phyloP scores from a whole-genome alignment of 257 asterid species.

The Plantago elongata region DNA sequence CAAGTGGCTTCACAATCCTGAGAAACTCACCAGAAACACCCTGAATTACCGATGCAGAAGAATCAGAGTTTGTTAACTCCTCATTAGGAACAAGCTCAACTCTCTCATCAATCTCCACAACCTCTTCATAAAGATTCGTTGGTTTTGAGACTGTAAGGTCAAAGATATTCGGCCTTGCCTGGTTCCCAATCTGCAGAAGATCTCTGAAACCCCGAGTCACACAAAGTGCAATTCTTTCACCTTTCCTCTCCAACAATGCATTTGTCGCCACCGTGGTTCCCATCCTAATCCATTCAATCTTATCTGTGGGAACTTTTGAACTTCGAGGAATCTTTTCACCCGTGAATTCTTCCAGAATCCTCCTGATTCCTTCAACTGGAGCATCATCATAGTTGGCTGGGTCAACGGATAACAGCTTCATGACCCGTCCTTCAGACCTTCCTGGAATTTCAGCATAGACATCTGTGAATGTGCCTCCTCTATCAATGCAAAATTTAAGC shows the following conservation, averaged over 20 bases:
- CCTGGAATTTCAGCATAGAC: constrained; percentile 96
- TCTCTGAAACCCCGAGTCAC: constrained; percentile 85
- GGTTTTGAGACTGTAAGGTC: constrained; percentile 90
- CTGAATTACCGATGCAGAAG: constrained; percentile 42
- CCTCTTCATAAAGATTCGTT: constrained; percentile 86
- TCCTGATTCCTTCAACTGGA: constrained; percentile 93
- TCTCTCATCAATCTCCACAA: constrained; percentile 89
- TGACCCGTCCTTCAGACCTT: constrained; percentile 68
- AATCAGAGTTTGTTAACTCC: constrained; percentile 27
- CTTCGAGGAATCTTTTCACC: constrained; percentile 68
- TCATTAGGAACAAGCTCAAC: constrained; percentile 68
- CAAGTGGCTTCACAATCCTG: constrained; percentile 67
- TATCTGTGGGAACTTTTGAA: constrained; percentile 81
- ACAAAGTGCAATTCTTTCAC: constrained; percentile 88
- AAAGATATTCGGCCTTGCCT: constrained; percentile 87
- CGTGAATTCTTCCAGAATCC: constrained; percentile 80
- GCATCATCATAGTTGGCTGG: constrained; percentile 96
- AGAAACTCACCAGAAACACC: constrained; percentile 93
- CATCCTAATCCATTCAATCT: constrained; percentile 97
- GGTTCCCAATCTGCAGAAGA: constrained; percentile 89
- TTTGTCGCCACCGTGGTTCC: constrained; percentile 98
- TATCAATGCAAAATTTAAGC: constrained; percentile 81
- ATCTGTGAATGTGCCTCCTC: constrained; percentile 98
- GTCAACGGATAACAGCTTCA: constrained; percentile 92
- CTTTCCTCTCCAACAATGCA: constrained; percentile 88